Conservation (phyloP, 2,329 filamentous ascomycete genomes). For the Neofusicoccum laricinum region DNA sequence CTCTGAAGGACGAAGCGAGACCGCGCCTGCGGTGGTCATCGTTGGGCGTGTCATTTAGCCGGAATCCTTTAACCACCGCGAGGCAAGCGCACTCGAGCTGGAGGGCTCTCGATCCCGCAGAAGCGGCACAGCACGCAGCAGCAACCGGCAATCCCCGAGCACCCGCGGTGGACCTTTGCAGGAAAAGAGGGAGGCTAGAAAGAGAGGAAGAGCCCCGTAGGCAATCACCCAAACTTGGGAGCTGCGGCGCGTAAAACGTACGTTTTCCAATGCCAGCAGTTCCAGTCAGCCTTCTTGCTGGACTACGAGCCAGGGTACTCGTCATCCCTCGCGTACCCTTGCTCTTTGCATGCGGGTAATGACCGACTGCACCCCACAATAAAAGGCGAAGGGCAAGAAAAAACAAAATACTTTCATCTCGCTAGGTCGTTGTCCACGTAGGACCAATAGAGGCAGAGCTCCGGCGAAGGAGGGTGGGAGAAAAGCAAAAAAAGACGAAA, state of each 20-base stretch:
- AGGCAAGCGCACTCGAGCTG: background rate
- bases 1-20: background rate
- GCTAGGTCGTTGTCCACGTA: background rate
- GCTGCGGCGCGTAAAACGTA: background rate
- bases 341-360: background rate
- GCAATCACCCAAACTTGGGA: background rate
- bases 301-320: background rate
- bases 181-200: no score
- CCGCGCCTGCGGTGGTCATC: no score
- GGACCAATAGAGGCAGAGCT: background rate
- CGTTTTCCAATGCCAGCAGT: background rate
- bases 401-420: background rate
- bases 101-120: background rate
- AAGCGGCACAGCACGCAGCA: background rate
- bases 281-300: background rate
- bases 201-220: background rate
- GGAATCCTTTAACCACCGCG: background rate
- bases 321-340: conserved; percentile 6
- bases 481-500: background rate
- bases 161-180: background rate
- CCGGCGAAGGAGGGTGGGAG: background rate
- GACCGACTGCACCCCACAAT: background rate
- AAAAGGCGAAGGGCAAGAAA: background rate
- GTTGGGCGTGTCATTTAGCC: background rate
- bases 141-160: background rate